Conservation (phyloP, 2,329 filamentous ascomycete genomes). For the Aureobasidium zeae region DNA sequence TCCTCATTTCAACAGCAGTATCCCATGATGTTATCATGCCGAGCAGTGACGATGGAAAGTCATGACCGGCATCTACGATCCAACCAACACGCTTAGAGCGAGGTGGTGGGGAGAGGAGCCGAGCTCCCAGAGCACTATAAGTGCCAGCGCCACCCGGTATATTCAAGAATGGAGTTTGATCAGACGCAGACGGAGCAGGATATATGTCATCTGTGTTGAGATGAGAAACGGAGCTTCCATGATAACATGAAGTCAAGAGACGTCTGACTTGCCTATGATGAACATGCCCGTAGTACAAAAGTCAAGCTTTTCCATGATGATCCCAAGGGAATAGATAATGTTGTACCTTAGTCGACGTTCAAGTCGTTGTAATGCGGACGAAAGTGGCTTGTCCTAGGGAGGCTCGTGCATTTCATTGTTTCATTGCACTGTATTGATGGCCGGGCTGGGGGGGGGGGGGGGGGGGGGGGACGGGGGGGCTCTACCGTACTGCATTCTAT, state of each 20-base stretch:
- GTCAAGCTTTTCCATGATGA: constrained; percentile 31
- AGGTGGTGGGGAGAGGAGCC: constrained; percentile 72
- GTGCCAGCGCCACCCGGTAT: constrained; percentile 84
- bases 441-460: no score
- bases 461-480: background rate
- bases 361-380: background rate
- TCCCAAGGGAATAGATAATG: background rate
- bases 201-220: constrained; percentile 84
- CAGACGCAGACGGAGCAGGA: constrained; percentile 58
- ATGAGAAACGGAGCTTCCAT: constrained; percentile 3
- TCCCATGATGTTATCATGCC: constrained; percentile 62
- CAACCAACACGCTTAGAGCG: constrained; percentile 64
- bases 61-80: constrained; percentile 82
- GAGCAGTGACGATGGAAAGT: constrained; percentile 65
- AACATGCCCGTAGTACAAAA: constrained; percentile 56
- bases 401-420: constrained; percentile 13
- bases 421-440: no score
- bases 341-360: background rate
- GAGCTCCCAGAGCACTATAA: constrained; percentile 78
- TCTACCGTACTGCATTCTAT: background rate
- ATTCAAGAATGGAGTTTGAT: constrained; percentile 50
- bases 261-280: constrained; percentile 44
- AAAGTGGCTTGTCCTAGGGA: constrained; percentile 9
- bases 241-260: background rate
- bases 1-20: constrained; percentile 63